Evolutionary conservation across 805 yeast genomes (phyloP).

Genomic region (Wilhelminamyces savonicus): DNA sequence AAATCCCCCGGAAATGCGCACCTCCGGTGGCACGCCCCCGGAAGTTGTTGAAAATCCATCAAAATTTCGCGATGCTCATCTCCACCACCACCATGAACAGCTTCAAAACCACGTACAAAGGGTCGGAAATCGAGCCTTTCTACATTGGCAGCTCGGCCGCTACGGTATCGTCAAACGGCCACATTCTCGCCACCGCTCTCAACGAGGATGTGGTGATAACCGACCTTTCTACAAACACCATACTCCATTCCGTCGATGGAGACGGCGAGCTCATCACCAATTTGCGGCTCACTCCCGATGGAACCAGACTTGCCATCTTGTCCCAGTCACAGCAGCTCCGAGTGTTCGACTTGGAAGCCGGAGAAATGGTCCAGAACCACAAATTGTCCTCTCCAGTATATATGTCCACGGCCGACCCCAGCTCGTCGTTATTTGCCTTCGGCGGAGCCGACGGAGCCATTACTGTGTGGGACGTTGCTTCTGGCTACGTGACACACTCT

Average conservation of each 20-base stretch:
- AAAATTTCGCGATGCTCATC: too few species aligned
- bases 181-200: constrained; percentile 70
- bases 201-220: constrained; percentile 72
- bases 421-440: constrained; percentile 82
- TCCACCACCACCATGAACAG: neutral
- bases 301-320: constrained; percentile 57
- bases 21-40: too few species aligned
- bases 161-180: constrained; percentile 55
- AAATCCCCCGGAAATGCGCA: too few species aligned
- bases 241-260: constrained; percentile 63
- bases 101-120: constrained; percentile 36
- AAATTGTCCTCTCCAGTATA: constrained; percentile 77
- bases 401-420: constrained; percentile 67
- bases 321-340: constrained; percentile 81
- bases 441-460: constrained; percentile 95
- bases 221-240: constrained; percentile 51
- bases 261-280: constrained; percentile 81
- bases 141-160: constrained; percentile 83
- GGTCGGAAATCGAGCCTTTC: constrained; percentile 64
- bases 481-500: constrained; percentile 82
- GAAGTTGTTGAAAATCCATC: too few species aligned
- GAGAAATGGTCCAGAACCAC: constrained; percentile 40
- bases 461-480: constrained; percentile 86
- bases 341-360: constrained; percentile 46
- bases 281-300: constrained; percentile 72